Conservation (phyloP, 2,329 filamentous ascomycete species). For the Colletotrichum musae region DNA sequence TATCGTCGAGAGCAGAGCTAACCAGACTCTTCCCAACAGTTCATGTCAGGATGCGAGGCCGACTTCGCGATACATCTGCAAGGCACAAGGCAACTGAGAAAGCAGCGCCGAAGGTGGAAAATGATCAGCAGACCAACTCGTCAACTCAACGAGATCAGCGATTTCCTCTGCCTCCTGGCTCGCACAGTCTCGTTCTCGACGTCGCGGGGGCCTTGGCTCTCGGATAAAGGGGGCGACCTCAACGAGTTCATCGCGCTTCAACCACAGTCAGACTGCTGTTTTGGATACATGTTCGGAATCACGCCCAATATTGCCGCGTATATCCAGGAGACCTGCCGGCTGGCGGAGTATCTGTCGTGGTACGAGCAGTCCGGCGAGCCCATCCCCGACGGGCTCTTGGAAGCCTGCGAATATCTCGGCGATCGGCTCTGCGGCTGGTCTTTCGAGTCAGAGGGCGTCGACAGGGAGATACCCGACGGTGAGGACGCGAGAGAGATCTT, state of each 20-base stretch:
- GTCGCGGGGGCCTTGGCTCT: neutral
- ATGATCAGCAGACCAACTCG: neutral
- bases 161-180: conserved; percentile 13
- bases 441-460: neutral
- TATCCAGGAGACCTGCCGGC: conserved; percentile 7
- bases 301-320: neutral
- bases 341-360: conserved; percentile 16
- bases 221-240: accelerated
- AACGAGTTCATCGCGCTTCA: neutral
- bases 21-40: neutral
- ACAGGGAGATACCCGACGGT: neutral
- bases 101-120: conserved; percentile 5
- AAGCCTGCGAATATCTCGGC: conserved; percentile 10
- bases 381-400: conserved; percentile 10
- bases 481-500: conserved; percentile 3
- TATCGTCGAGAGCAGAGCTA: neutral
- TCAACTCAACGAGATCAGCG: conserved; percentile 26
- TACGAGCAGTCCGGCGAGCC: conserved; percentile 9
- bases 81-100: conserved; percentile 18
- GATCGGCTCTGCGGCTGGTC: conserved; percentile 10
- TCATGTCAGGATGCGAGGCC: conserved; percentile 19
- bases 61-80: conserved; percentile 20
- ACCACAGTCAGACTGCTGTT: neutral
- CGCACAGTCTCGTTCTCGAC: conserved; percentile 13
- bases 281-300: conserved; percentile 25